Conservation (phyloP, 768 basidiomycete species). For the Mycena venus region DNA sequence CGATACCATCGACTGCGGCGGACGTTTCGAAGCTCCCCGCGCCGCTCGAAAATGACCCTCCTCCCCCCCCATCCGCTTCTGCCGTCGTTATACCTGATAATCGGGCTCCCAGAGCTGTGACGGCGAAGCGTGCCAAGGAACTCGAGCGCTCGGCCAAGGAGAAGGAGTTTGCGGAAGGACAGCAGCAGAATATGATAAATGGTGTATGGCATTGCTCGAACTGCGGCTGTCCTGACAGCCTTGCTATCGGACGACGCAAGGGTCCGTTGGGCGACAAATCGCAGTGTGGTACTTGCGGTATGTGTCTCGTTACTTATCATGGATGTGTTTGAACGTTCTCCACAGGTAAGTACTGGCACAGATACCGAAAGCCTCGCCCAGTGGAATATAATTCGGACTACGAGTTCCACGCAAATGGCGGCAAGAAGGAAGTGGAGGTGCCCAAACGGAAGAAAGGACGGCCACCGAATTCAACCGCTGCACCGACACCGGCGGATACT, state of each 20-base stretch:
- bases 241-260: slow-evolving; percentile 88
- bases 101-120: slow-evolving; percentile 60
- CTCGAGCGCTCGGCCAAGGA: slow-evolving; percentile 87
- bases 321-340: slow-evolving; percentile 11
- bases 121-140: slow-evolving; percentile 78
- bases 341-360: slow-evolving; percentile 90
- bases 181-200: slow-evolving; percentile 84
- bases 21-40: slow-evolving; percentile 70
- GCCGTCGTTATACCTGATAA: slow-evolving; percentile 57
- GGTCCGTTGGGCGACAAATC: slow-evolving; percentile 92
- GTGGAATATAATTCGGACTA: slow-evolving; percentile 85
- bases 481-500: slow-evolving; percentile 51
- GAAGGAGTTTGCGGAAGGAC: slow-evolving; percentile 85
- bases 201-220: slow-evolving; percentile 97
- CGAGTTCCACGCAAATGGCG: slow-evolving; percentile 70
- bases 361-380: slow-evolving; percentile 85
- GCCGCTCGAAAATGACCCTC: slow-evolving; percentile 74
- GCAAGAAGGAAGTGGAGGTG: slow-evolving; percentile 69
- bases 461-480: slow-evolving; percentile 56
- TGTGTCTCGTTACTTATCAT: slow-evolving; percentile 44
- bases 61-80: slow-evolving; percentile 51
- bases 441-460: slow-evolving; percentile 65
- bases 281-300: slow-evolving; percentile 94
- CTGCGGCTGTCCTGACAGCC: slow-evolving; percentile 90
- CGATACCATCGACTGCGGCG: slow-evolving; percentile 77